These are phyloP conservation scores for Geranomyces michiganensis DNA, from an alignment of 192 early-diverging fungal species.

Conservation along the genomic window DNA sequence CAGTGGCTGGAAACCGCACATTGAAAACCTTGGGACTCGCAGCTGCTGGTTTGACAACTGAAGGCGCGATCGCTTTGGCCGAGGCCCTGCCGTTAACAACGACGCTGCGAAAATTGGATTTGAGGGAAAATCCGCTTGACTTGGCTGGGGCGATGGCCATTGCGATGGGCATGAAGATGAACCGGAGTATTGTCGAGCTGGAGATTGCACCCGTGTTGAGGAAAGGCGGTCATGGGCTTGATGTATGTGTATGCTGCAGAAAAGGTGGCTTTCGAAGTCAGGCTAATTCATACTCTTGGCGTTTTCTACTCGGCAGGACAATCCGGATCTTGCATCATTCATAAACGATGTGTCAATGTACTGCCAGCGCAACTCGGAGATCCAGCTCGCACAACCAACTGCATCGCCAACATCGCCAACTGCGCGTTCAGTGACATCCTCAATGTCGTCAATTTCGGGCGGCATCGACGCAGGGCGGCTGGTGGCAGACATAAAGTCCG, in stretches of 20 bases:
- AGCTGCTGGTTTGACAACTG: slow-evolving; percentile 63
- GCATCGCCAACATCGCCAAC: not conserved
- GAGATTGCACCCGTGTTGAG: slow-evolving; percentile 55
- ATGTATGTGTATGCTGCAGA: too few species aligned
- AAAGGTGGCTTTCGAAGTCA: too few species aligned
- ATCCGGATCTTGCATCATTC: slow-evolving; percentile 31
- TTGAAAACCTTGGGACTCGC: slow-evolving; percentile 67
- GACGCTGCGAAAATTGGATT: slow-evolving; percentile 68
- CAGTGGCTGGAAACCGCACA: slow-evolving; percentile 62
- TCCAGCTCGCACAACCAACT: slow-evolving; percentile 12
- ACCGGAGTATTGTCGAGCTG: slow-evolving; percentile 70
- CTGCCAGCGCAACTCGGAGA: slow-evolving; percentile 35
- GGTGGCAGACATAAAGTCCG: slow-evolving; percentile 10
- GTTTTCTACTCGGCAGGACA: slow-evolving; percentile 23
- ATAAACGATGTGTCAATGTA: slow-evolving; percentile 38
- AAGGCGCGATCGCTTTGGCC: slow-evolving; percentile 77
- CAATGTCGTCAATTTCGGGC: not conserved
- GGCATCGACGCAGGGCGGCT: slow-evolving; percentile 10
- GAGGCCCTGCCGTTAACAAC: slow-evolving; percentile 80
- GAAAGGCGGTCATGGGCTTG: slow-evolving; percentile 1
- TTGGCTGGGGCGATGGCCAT: slow-evolving; percentile 82
- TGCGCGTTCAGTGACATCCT: not conserved
- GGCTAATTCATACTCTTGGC: too few species aligned
- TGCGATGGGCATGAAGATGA: slow-evolving; percentile 79
- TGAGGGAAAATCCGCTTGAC: slow-evolving; percentile 77